These are phyloP conservation scores for Fulvia fulva DNA, from an alignment of 2,329 filamentous ascomycete genomes.

Conservation along the genomic window DNA sequence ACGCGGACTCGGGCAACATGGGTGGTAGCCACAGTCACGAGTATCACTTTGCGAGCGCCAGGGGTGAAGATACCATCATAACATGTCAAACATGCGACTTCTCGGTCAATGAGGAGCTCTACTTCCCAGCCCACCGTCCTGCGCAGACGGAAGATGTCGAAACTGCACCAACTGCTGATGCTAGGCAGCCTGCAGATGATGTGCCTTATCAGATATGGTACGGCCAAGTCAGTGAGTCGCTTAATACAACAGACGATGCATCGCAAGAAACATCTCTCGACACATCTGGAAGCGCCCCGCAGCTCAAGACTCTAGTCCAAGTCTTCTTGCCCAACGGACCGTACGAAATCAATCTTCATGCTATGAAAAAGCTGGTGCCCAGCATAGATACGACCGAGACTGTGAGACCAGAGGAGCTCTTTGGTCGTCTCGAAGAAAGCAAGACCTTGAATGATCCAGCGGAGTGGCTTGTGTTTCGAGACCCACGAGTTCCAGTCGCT, in stretches of 20 bases:
- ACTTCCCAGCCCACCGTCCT: conserved; percentile 6
- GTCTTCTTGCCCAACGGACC: conserved; percentile 47
- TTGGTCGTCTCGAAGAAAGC: neutral
- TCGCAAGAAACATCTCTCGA: conserved; percentile 39
- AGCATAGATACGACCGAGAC: conserved; percentile 62
- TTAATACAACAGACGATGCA: conserved; percentile 32
- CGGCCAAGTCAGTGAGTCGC: neutral
- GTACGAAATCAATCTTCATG: conserved; percentile 53
- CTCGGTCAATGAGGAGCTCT: conserved; percentile 82
- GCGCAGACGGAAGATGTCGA: neutral
- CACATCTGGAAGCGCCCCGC: conserved; percentile 47
- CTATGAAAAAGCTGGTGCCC: conserved; percentile 62
- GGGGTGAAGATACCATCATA: conserved; percentile 82
- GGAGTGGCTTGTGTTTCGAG: conserved; percentile 6
- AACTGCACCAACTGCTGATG: neutral
- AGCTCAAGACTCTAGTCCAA: conserved; percentile 56
- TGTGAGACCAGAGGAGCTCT: conserved; percentile 5
- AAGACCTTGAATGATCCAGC: neutral
- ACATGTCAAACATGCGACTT: conserved; percentile 70
- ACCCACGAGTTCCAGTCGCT: conserved; percentile 15
- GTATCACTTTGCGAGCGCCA: conserved; percentile 75
- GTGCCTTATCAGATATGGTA: conserved; percentile 14
- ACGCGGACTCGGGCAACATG: conserved; percentile 94
- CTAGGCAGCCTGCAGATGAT: neutral
- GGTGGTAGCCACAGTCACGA: conserved; percentile 91